Percentiles rank a stretch among this genome's conserved stretches.
These are phyloP conservation scores for Aspergillus sp. DNA, from an alignment of 2,329 filamentous ascomycete genomes.

Conservation along the genomic window DNA sequence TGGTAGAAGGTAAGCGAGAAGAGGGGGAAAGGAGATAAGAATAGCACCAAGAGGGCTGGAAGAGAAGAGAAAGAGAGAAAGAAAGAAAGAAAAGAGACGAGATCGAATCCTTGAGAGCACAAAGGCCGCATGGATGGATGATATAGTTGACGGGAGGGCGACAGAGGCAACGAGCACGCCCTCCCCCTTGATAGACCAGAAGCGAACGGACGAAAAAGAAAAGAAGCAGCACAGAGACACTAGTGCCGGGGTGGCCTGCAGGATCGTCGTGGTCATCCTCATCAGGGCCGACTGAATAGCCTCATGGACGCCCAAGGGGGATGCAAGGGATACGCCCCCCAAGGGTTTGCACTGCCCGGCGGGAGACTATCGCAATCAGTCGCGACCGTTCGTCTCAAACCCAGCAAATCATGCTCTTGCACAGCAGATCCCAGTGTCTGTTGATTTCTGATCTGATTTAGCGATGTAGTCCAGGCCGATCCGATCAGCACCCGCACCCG, in stretches of 20 bases:
- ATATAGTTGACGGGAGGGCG: constrained; percentile 11
- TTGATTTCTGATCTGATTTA: not conserved
- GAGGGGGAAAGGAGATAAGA: not conserved
- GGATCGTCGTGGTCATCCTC: constrained; percentile 13
- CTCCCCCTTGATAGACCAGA: constrained; percentile 7
- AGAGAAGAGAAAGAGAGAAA: not conserved
- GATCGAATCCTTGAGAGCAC: not conserved
- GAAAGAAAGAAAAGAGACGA: not conserved
- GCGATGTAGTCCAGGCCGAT: not conserved
- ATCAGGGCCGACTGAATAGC: constrained; percentile 11
- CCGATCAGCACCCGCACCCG: not conserved
- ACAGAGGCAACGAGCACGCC: constrained; percentile 6
- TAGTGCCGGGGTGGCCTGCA: constrained; percentile 12
- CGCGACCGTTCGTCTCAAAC: too few species aligned
- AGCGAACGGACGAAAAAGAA: constrained; percentile 3
- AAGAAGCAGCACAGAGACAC: constrained; percentile 1
- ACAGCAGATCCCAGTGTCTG: too few species aligned
- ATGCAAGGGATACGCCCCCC: constrained; percentile 23
- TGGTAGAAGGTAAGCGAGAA: not conserved
- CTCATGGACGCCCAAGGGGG: constrained; percentile 16
- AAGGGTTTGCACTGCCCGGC: constrained; percentile 1
- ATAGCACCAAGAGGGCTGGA: not conserved
- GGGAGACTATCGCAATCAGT: constrained; percentile 4
- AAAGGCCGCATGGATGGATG: constrained; percentile 4
- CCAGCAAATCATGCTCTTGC: too few species aligned